These are phyloP conservation scores for Linnemannia elongata DNA, from an alignment of 192 early-diverging fungal species.

Conservation along the genomic window DNA sequence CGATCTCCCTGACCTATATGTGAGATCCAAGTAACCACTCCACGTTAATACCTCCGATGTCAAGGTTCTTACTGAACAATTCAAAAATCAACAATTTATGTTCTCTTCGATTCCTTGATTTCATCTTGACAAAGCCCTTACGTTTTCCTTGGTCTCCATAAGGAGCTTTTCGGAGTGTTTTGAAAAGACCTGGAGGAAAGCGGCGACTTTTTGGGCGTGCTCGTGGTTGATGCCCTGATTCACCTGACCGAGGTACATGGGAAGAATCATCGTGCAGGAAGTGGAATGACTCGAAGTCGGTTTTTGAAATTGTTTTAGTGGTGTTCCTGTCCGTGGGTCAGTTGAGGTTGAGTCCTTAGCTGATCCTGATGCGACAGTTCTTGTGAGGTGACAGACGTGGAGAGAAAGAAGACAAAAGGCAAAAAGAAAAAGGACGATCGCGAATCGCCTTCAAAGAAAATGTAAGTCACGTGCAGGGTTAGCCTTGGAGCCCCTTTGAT, in stretches of 20 bases:
- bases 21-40: background rate
- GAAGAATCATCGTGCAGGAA: slow-evolving; percentile 21
- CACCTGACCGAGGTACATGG: slow-evolving; percentile 38
- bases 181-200: slow-evolving; percentile 21
- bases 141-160: slow-evolving; percentile 22
- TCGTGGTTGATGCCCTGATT: slow-evolving; percentile 36
- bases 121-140: background rate
- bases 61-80: background rate
- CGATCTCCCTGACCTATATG: slow-evolving; percentile 26
- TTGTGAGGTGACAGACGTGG: background rate
- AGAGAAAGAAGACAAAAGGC: background rate
- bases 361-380: background rate
- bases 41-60: background rate
- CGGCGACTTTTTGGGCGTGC: slow-evolving; percentile 31
- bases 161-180: slow-evolving; percentile 38
- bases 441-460: background rate
- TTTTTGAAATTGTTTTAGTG: background rate
- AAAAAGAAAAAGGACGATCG: background rate
- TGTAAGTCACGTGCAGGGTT: background rate
- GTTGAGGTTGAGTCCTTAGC: background rate
- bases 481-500: too few relatives aligned
- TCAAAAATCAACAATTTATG: background rate
- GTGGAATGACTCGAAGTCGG: background rate
- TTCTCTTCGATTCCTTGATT: background rate
- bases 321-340: background rate